Conservation (phyloP, 129 eudicot genomes). For the Gnaphalium uliginosum region DNA sequence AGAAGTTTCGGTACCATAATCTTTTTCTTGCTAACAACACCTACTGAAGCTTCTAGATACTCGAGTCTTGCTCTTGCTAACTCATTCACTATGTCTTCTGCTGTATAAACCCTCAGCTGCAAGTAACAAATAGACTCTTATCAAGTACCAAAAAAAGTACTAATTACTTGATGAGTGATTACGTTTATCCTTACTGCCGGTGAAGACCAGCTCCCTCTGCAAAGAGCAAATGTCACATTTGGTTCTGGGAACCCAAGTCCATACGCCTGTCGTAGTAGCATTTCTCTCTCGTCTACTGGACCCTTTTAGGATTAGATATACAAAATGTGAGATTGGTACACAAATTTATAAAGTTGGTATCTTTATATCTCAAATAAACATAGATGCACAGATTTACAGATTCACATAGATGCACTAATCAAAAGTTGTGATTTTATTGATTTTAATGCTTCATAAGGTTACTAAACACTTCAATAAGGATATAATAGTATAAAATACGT, state of each 20-base stretch:
- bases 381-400: no score
- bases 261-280: constrained; percentile 73
- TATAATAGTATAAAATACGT: no score
- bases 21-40: constrained; percentile 79
- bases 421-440: no score
- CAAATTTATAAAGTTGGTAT: no score
- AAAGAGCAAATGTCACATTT: constrained; percentile 86
- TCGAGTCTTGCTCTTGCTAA: constrained; percentile 80
- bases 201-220: constrained; percentile 95
- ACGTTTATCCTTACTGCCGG: constrained; percentile 74
- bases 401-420: no score
- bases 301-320: constrained; percentile 44
- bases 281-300: constrained; percentile 67
- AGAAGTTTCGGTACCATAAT: constrained; percentile 81
- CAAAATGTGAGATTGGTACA: constrained; percentile 13
- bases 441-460: background rate
- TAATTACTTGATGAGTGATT: background rate
- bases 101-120: constrained; percentile 74
- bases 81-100: constrained; percentile 77
- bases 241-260: constrained; percentile 96
- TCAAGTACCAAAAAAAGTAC: background rate
- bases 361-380: no score
- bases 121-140: background rate
- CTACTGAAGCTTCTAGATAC: constrained; percentile 86
- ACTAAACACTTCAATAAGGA: no score